Evolutionary conservation across 306 rosid genomes (phyloP).

Genomic region (Trifolium repens): DNA sequence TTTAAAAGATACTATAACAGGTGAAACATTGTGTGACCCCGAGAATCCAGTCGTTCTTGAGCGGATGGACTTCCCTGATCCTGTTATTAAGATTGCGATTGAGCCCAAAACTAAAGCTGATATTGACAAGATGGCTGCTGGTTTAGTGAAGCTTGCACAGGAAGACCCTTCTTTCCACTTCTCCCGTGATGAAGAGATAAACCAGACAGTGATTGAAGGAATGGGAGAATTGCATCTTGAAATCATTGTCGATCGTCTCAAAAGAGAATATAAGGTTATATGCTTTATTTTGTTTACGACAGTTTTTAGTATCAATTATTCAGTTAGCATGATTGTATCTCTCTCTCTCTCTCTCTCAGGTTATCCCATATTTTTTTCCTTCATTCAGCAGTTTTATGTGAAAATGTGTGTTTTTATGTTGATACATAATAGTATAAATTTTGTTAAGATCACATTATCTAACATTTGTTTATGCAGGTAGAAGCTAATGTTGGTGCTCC

Average conservation of each 20-base stretch:
- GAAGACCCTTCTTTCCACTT: conserved; percentile 99
- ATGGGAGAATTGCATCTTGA: conserved; percentile 99
- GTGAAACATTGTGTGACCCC: conserved; percentile 87
- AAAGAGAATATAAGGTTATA: conserved; percentile 92
- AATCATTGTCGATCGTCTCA: conserved; percentile 92
- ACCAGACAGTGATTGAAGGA: conserved; percentile 98
- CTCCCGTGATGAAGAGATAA: conserved; percentile 95
- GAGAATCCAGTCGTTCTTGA: conserved; percentile 82
- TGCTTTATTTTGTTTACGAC: conserved; percentile 16
- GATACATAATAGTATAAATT: background rate
- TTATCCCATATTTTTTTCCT: background rate
- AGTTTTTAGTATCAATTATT: conserved; percentile 17
- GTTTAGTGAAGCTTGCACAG: conserved; percentile 93
- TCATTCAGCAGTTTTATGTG: conserved; percentile 1
- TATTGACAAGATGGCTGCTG: conserved; percentile 88
- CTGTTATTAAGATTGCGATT: conserved; percentile 97
- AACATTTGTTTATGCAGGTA: conserved; percentile 58
- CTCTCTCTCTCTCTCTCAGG: background rate
- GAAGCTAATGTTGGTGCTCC: conserved; percentile 99
- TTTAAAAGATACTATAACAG: conserved; percentile 91
- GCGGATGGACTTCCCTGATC: conserved; percentile 99
- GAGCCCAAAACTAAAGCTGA: conserved; percentile 99
- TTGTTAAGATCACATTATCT: conserved; percentile 31
- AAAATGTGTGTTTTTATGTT: background rate
- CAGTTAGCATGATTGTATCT: conserved; percentile 7